Evolutionary conservation across 169 alveolate genomes (phyloP).

Genomic region (Eimeria praecox): DNA sequence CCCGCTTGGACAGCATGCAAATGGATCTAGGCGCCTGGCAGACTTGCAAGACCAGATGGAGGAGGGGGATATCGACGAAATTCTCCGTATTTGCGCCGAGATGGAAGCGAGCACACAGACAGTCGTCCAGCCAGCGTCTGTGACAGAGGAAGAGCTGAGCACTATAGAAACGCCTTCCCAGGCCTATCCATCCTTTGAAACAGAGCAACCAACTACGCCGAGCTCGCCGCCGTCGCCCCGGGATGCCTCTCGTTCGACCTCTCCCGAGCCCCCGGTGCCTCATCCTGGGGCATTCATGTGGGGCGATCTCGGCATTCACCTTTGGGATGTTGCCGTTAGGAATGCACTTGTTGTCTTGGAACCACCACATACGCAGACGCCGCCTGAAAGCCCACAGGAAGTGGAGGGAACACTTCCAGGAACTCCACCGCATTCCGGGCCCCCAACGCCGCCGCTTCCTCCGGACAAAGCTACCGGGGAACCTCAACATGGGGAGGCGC

Average conservation of each 20-base stretch:
- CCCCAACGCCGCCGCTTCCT: neutral
- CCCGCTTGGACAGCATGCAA: neutral
- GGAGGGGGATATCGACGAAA: neutral
- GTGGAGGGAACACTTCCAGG: neutral
- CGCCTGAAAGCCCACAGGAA: neutral
- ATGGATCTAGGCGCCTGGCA: neutral
- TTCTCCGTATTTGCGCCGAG: neutral
- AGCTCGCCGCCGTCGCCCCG: neutral
- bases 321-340: slow-evolving; percentile 6
- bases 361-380: neutral
- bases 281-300: slow-evolving; percentile 25
- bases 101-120: neutral
- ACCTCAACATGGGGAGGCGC: too few relatives aligned
- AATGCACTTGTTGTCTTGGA: neutral
- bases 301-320: neutral
- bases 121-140: too few relatives aligned
- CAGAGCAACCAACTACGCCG: neutral
- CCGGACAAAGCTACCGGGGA: neutral
- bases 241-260: neutral
- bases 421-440: neutral
- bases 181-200: neutral
- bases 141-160: neutral
- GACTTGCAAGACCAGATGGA: neutral
- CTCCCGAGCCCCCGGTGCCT: slow-evolving; percentile 2
- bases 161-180: neutral